These are phyloP conservation scores for Omphalotus olearius DNA, from an alignment of 1,284 basidiomycete species.

Conservation along the genomic window DNA sequence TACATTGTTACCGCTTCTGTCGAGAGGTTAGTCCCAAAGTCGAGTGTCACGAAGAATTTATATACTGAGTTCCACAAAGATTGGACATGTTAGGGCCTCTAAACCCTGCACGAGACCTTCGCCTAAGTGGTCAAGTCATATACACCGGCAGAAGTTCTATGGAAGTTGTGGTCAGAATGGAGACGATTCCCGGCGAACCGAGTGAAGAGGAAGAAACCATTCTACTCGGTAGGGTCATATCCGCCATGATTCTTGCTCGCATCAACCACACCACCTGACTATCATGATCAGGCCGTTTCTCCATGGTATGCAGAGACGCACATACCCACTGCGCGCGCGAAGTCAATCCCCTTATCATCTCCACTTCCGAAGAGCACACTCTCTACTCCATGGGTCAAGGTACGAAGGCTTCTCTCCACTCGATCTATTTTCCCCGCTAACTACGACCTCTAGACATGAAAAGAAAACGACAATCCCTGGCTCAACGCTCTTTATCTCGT, in stretches of 20 bases:
- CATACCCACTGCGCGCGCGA: constrained; percentile 58
- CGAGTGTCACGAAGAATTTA: neutral
- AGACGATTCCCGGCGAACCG: constrained; percentile 42
- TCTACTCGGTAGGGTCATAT: constrained; percentile 49
- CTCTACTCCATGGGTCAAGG: constrained; percentile 69
- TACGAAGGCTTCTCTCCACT: constrained; percentile 26
- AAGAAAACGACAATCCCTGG: constrained; percentile 46
- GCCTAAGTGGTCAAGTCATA: constrained; percentile 76
- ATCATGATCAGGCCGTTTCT: constrained; percentile 52
- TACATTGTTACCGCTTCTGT: constrained; percentile 83
- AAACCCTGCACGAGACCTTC: constrained; percentile 59
- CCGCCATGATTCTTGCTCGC: neutral
- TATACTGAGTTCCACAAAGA: constrained; percentile 27
- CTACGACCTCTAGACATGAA: constrained; percentile 35
- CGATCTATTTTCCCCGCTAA: neutral
- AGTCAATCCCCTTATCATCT: constrained; percentile 63
- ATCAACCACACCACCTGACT: neutral
- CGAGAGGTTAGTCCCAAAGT: constrained; percentile 48
- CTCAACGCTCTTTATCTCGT: constrained; percentile 57
- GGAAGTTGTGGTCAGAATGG: constrained; percentile 83
- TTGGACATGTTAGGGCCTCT: constrained; percentile 62
- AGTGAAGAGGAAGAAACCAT: constrained; percentile 53
- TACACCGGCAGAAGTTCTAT: constrained; percentile 75
- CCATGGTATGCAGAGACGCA: constrained; percentile 80
- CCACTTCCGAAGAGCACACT: constrained; percentile 58